Evolutionary conservation across 2,329 filamentous ascomycete genomes (phyloP), one percentile per base, ranked within the genome.

Genomic region (Periconia digitata): DNA sequence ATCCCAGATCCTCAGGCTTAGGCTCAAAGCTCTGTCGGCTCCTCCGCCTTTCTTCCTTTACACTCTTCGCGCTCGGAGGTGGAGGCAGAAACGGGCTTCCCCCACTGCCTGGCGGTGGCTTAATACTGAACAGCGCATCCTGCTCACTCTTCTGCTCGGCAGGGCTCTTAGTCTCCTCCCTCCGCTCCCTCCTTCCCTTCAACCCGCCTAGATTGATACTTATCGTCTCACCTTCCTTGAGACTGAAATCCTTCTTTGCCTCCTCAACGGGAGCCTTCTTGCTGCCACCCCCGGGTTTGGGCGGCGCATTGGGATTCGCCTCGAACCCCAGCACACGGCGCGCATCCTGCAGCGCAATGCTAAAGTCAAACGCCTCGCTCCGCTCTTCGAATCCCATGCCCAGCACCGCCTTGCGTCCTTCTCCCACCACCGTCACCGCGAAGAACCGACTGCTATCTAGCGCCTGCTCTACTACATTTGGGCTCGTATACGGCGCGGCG

Each of bases 161-260:
- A 52, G 54, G 56, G 37, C 68, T 69, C 49, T 59, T 67, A 46
- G 64, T 50, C 43, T 65, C 52, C 69, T 73, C 56, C 54, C 53
- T 56, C 66, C 72, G 47, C 64, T 66, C 61, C 52, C 68, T 77
- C 57, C 73, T 59, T 2, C 82, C 77, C 57, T 77, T 80, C 34
- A 69, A 29, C 18, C 84, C 83, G 4, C 83, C 84, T 43, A 94
- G 79, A 67, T 88, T 89, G 55, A 95, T 85, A 20, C 86, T 90
- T 59, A 95, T 95, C 16, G 88, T 95, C 78, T 96, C 87, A 10
- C 90, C 90, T 51, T 92, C 90, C 71, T 95, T 95, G 55, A 96
- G 71, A 62, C 88, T 92, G 65, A 90, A 91, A 64, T 95, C 90
- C 56, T 81, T 83, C 72, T 85, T 86, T 27, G 62, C 66, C 63